Evolutionary conservation across 1,284 basidiomycete species (phyloP).

Genomic region (Cutaneotrichosporon spelunceum): DNA sequence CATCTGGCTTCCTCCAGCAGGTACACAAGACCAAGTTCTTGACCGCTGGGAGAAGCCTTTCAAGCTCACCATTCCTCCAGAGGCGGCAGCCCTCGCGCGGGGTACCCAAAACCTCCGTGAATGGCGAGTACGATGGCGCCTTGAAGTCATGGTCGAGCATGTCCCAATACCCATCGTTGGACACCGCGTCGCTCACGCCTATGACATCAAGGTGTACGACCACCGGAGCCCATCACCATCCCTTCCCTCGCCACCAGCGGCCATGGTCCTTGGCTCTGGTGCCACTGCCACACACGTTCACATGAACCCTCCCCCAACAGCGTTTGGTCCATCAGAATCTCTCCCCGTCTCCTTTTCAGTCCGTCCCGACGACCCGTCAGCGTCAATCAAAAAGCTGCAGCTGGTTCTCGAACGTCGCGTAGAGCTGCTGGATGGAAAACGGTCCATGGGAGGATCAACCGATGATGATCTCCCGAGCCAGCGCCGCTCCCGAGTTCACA

Average conservation of each 20-base stretch:
- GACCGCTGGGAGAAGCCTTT: conserved; percentile 36
- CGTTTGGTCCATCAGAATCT: conserved; percentile 37
- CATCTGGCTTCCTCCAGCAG: conserved; percentile 28
- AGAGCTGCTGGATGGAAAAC: conserved; percentile 19
- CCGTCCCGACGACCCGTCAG: conserved; percentile 28
- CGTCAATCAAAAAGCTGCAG: conserved; percentile 29
- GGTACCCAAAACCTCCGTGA: conserved; percentile 33
- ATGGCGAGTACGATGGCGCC: conserved; percentile 40
- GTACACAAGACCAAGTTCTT: conserved; percentile 23
- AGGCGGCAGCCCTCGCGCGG: conserved; percentile 24
- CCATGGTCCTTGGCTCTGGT: conserved; percentile 25
- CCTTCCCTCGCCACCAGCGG: conserved; percentile 33
- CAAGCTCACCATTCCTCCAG: conserved; percentile 32
- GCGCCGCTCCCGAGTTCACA: conserved; percentile 10
- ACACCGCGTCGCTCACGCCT: conserved; percentile 30
- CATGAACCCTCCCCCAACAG: conserved; percentile 30
- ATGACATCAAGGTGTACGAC: conserved; percentile 32
- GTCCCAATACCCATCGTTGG: conserved; percentile 42
- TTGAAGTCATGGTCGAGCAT: conserved; percentile 42
- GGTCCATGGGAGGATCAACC: neutral
- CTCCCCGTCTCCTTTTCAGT: conserved; percentile 31
- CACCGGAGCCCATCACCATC: conserved; percentile 28
- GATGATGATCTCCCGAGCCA: conserved; percentile 1
- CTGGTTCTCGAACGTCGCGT: conserved; percentile 35
- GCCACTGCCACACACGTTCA: conserved; percentile 24